phyloP scores from a whole-genome alignment of 163 green algal genomes.

The Coccomyxa subellipsoidea region DNA sequence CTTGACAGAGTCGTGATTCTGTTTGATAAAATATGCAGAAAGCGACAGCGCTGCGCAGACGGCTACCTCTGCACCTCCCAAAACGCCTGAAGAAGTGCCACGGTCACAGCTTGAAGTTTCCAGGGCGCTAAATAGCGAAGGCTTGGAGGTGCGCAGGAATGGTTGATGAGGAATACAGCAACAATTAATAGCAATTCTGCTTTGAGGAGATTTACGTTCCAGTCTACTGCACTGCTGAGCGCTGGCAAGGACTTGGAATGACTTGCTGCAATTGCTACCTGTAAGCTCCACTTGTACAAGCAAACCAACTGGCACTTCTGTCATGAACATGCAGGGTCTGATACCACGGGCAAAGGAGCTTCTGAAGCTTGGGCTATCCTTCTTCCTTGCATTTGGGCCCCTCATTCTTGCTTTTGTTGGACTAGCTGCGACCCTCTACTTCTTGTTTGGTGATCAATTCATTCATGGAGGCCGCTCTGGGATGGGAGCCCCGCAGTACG shows the following conservation, averaged over 20 bases:
- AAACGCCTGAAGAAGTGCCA: not conserved
- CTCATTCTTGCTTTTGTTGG: conserved; percentile 8
- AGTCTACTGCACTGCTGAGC: too few relatives aligned
- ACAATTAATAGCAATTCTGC: too few relatives aligned
- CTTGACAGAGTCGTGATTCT: too few relatives aligned
- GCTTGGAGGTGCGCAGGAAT: conserved; percentile 43
- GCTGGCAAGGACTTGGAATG: too few relatives aligned
- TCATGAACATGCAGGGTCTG: conserved; percentile 31
- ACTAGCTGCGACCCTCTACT: not conserved
- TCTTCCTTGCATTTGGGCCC: conserved; percentile 40
- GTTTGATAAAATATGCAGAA: too few relatives aligned
- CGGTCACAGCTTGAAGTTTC: conserved; percentile 36
- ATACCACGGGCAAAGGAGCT: conserved; percentile 41
- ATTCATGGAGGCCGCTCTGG: conserved; percentile 49
- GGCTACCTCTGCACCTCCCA: conserved; percentile 1
- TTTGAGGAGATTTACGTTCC: too few relatives aligned
- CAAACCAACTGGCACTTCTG: not conserved
- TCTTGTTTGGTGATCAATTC: conserved; percentile 59
- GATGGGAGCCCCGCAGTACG: conserved; percentile 39
- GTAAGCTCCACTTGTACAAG: too few relatives aligned
- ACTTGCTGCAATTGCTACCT: too few relatives aligned
- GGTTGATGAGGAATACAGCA: too few relatives aligned
- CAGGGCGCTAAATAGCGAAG: conserved; percentile 41
- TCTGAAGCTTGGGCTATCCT: conserved; percentile 36
- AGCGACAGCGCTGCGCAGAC: not conserved